Evolutionary conservation across 768 basidiomycete genomes (phyloP).

Genomic region (Rhizopogon salebrosus): DNA sequence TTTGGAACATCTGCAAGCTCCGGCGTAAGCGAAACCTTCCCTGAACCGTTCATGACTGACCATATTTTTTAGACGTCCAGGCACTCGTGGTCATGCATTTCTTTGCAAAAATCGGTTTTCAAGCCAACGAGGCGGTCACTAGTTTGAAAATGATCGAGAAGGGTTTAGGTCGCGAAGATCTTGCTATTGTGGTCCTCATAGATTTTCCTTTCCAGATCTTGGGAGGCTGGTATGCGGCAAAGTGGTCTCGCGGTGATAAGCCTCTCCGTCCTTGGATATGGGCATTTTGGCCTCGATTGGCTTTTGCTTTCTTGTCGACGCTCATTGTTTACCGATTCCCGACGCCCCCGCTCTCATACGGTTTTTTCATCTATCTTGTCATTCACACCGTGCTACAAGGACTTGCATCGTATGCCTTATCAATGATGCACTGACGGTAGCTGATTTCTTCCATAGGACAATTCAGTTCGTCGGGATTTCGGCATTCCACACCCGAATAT

Average conservation of each 20-base stretch:
- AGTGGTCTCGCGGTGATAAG: conserved; percentile 78
- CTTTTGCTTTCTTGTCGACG: conserved; percentile 66
- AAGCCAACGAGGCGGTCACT: conserved; percentile 88
- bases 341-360: conserved; percentile 58
- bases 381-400: conserved; percentile 77
- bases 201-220: conserved; percentile 98
- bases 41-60: background rate
- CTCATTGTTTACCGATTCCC: conserved; percentile 86
- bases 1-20: conserved; percentile 90
- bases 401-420: conserved; percentile 73
- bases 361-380: conserved; percentile 80
- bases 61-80: conserved; percentile 68
- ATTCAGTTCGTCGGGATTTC: conserved; percentile 99
- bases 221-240: conserved; percentile 91
- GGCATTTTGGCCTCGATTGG: conserved; percentile 86
- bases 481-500: conserved; percentile 96
- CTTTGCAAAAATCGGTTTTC: conserved; percentile 91
- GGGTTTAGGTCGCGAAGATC: conserved; percentile 90
- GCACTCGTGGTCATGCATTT: conserved; percentile 81
- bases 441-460: conserved; percentile 48
- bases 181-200: conserved; percentile 91
- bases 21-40: conserved; percentile 52
- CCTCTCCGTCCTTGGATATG: conserved; percentile 84
- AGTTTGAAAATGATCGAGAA: conserved; percentile 95
- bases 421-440: background rate